phyloP scores from a whole-genome alignment of 2,329 filamentous ascomycete genomes.

The Emericellopsis atlantica region DNA sequence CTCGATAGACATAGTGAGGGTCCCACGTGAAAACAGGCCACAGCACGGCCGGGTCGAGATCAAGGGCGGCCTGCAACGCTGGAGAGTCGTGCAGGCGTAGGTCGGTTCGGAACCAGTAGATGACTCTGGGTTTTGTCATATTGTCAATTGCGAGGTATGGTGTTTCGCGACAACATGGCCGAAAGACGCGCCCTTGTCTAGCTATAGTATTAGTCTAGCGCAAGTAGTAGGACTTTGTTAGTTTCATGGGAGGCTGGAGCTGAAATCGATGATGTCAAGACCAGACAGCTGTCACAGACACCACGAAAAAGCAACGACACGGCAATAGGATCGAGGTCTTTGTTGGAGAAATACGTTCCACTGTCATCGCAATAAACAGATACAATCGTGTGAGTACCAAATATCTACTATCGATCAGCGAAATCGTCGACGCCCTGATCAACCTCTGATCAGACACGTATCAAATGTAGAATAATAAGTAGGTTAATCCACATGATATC shows the following conservation, averaged over 20 bases:
- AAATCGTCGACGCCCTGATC: too few relatives aligned
- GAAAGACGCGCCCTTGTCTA: too few relatives aligned
- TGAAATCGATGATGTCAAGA: too few relatives aligned
- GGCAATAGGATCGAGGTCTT: background rate
- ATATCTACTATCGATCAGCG: too few relatives aligned
- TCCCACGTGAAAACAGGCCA: constrained; percentile 76
- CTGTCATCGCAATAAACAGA: background rate
- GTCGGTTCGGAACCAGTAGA: constrained; percentile 74
- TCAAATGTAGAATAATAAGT: background rate
- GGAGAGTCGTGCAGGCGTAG: constrained; percentile 67
- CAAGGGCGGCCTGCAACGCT: constrained; percentile 57
- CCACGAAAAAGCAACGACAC: too few relatives aligned
- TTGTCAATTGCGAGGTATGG: background rate
- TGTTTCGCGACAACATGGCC: too few relatives aligned
- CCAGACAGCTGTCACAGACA: too few relatives aligned
- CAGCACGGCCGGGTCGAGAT: constrained; percentile 53
- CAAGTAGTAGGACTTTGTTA: too few relatives aligned
- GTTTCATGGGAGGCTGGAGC: too few relatives aligned
- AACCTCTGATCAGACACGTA: background rate
- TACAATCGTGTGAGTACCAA: background rate
- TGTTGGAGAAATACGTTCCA: background rate
- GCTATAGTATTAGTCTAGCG: too few relatives aligned
- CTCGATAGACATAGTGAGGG: constrained; percentile 65
- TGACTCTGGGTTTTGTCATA: constrained; percentile 31
- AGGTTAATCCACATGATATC: background rate